Percentiles rank a stretch among this genome's conserved stretches.
These are phyloP conservation scores for Lathyrus aphaca DNA, from an alignment of 306 rosid genomes.

Conservation along the genomic window DNA sequence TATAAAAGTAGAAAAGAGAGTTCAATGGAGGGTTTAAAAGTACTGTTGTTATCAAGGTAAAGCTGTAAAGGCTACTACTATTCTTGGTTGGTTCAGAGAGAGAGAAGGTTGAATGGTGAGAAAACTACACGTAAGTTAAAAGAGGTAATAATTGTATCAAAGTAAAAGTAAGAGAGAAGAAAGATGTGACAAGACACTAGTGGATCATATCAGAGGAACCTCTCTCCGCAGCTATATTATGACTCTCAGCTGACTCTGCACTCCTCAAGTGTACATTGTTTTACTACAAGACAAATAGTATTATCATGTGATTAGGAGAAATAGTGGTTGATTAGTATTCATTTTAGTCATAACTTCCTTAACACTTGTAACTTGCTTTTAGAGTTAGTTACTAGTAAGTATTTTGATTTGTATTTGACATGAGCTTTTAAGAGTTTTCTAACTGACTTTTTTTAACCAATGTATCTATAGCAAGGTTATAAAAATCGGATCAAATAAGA, in stretches of 20 bases:
- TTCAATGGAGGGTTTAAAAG: slow-evolving; percentile 35
- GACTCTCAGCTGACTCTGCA: not conserved
- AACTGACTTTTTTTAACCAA: too few relatives aligned
- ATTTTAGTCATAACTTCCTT: too few relatives aligned
- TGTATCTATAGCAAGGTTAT: too few relatives aligned
- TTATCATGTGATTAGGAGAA: too few relatives aligned
- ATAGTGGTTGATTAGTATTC: too few relatives aligned
- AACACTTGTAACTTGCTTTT: too few relatives aligned
- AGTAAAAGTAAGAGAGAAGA: slow-evolving; percentile 21
- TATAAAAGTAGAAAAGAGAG: slow-evolving; percentile 35
- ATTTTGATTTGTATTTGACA: too few relatives aligned
- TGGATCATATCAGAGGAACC: slow-evolving; percentile 35
- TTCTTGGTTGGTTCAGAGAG: not conserved
- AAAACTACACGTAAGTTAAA: slow-evolving; percentile 28
- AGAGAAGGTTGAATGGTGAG: not conserved
- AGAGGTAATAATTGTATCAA: slow-evolving; percentile 23
- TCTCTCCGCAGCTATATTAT: slow-evolving; percentile 22
- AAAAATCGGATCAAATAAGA: too few relatives aligned
- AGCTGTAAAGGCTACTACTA: slow-evolving; percentile 41
- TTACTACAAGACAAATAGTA: too few relatives aligned
- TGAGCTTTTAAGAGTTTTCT: too few relatives aligned
- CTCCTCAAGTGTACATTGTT: too few relatives aligned
- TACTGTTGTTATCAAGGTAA: slow-evolving; percentile 20
- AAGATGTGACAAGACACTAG: slow-evolving; percentile 38
- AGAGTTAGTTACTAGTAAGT: too few relatives aligned